Percentiles rank a stretch among this genome's conserved stretches.
phyloP scores from a whole-genome alignment of 495 filamentous ascomycete genomes.

The Parathielavia appendiculata region DNA sequence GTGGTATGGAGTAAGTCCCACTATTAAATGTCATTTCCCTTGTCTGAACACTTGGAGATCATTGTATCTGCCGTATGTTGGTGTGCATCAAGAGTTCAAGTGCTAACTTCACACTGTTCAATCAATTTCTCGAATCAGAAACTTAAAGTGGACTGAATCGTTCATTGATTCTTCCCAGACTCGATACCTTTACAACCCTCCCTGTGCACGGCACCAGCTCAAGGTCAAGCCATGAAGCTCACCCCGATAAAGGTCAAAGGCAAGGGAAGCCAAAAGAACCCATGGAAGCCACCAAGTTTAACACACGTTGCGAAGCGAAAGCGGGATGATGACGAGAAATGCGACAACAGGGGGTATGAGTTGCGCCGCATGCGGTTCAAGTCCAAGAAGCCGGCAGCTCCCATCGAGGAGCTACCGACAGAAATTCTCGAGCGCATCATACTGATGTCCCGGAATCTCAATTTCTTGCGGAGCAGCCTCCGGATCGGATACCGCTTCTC shows the following conservation, averaged over 20 bases:
- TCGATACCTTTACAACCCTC: too few species aligned
- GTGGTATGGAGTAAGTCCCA: too few species aligned
- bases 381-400: slow-evolving; percentile 22
- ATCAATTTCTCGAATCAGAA: not conserved
- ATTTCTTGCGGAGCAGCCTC: slow-evolving; percentile 34
- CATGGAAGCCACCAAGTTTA: slow-evolving; percentile 22
- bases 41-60: too few species aligned
- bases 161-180: too few species aligned
- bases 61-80: too few species aligned
- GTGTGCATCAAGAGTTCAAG: too few species aligned
- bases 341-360: not conserved
- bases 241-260: slow-evolving; percentile 29
- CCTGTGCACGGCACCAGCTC: too few species aligned
- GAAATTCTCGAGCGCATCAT: slow-evolving; percentile 44
- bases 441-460: slow-evolving; percentile 35
- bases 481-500: slow-evolving; percentile 36
- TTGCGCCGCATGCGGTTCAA: slow-evolving; percentile 9
- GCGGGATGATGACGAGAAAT: slow-evolving; percentile 4
- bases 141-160: too few species aligned
- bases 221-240: slow-evolving; percentile 14
- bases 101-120: too few species aligned
- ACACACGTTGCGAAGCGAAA: slow-evolving; percentile 5
- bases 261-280: slow-evolving; percentile 16
- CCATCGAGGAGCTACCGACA: slow-evolving; percentile 36
- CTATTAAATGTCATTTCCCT: too few species aligned